These are phyloP conservation scores for Fraxinus xanthoxyloides DNA, from an alignment of 305 asterid species.

Conservation along the genomic window DNA sequence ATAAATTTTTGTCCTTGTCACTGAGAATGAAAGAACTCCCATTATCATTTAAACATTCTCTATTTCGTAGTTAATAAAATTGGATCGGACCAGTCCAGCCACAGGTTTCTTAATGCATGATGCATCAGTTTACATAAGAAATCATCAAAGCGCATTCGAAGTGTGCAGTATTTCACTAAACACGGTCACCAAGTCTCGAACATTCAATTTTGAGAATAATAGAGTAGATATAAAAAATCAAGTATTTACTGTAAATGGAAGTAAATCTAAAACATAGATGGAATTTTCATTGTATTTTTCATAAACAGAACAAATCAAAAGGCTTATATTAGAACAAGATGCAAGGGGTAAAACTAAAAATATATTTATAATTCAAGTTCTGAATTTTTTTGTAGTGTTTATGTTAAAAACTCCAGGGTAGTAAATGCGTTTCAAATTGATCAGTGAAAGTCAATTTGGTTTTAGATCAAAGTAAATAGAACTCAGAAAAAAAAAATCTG, in stretches of 20 bases:
- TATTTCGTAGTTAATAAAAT: background rate
- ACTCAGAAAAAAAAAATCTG: too few relatives aligned
- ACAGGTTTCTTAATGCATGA: background rate
- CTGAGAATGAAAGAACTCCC: background rate
- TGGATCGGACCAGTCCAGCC: background rate
- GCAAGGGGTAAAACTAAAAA: background rate
- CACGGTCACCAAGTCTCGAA: background rate
- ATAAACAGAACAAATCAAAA: background rate
- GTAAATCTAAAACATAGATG: too few relatives aligned
- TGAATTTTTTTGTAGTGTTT: background rate
- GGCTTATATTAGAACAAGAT: background rate
- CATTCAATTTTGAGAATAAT: background rate
- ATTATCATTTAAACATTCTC: background rate
- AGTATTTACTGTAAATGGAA: background rate
- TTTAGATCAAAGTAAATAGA: too few relatives aligned
- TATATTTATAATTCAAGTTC: background rate
- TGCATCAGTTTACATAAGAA: background rate
- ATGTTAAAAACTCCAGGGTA: background rate
- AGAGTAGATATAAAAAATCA: background rate
- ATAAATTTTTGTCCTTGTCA: background rate
- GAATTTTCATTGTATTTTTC: background rate
- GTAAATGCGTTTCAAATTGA: background rate
- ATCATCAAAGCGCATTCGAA: background rate
- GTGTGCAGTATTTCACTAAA: background rate
- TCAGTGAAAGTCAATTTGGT: background rate